These are phyloP conservation scores for Pestalotiopsis sp. DNA, from an alignment of 2,329 filamentous ascomycete species.

Conservation along the genomic window DNA sequence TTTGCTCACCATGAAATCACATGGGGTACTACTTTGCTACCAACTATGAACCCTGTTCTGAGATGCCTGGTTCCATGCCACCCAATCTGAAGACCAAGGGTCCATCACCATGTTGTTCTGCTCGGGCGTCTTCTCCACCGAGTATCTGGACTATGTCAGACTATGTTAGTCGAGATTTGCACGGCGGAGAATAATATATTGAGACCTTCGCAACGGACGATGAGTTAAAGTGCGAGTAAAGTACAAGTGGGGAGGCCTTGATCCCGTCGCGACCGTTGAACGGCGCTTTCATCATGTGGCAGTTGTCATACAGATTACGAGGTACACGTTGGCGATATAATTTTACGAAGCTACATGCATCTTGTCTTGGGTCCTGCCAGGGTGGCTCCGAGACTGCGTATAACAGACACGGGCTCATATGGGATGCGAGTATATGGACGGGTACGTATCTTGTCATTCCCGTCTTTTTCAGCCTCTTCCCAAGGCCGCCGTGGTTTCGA, in stretches of 20 bases:
- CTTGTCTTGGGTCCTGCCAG: neutral
- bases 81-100: neutral
- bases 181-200: slow-evolving; percentile 1
- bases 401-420: neutral
- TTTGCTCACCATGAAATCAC: neutral
- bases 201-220: slow-evolving; percentile 6
- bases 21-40: neutral
- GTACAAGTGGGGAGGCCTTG: neutral
- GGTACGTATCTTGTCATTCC: neutral
- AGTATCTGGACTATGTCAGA: neutral
- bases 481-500: neutral
- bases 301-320: neutral
- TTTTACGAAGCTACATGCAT: neutral
- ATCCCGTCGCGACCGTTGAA: neutral
- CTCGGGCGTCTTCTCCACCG: neutral
- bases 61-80: neutral
- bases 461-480: neutral
- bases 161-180: neutral
- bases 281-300: neutral
- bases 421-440: neutral
- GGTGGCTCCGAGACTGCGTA: neutral
- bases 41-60: neutral
- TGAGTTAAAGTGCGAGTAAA: neutral
- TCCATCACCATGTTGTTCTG: neutral
- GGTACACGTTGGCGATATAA: neutral